Evolutionary conservation across 352 stramenopile genomes (phyloP).

Genomic region (Pythium myriotylum): DNA sequence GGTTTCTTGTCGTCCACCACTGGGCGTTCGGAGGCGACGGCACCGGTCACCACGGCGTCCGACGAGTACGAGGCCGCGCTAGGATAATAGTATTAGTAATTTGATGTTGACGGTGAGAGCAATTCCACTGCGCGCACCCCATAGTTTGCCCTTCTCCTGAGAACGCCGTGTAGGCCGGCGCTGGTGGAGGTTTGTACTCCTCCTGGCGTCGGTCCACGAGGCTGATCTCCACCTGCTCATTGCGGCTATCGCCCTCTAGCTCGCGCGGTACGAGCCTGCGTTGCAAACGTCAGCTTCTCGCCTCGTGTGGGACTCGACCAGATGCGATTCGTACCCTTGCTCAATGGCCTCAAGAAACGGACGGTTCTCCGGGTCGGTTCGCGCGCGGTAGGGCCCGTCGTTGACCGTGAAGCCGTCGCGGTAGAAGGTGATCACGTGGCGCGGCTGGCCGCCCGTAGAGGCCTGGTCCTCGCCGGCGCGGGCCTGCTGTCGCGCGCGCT

Average conservation of each 20-base stretch:
- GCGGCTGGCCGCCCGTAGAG: conserved; percentile 29
- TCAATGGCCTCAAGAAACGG: conserved; percentile 85
- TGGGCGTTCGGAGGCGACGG: conserved; percentile 42
- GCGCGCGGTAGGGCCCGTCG: conserved; percentile 71
- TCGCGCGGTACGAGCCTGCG: conserved; percentile 69
- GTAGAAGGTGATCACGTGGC: conserved; percentile 86
- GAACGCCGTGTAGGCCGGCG: conserved; percentile 87
- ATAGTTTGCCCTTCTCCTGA: conserved; percentile 74
- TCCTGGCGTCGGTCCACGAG: conserved; percentile 88
- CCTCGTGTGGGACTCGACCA: not conserved
- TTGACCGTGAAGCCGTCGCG: conserved; percentile 86
- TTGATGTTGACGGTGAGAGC: not conserved
- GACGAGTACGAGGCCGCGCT: conserved; percentile 45
- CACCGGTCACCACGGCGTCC: conserved; percentile 51
- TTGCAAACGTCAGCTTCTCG: not conserved
- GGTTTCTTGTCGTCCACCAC: conserved; percentile 87
- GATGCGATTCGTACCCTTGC: conserved; percentile 37
- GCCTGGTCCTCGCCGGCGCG: conserved; percentile 29
- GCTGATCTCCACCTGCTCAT: conserved; percentile 76
- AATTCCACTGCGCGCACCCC: conserved; percentile 10
- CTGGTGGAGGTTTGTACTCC: conserved; percentile 68
- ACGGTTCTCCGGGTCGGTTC: conserved; percentile 69
- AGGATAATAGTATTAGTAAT: not conserved
- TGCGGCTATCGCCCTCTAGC: conserved; percentile 68
- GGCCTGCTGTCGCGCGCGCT: conserved; percentile 74